Base-by-base conservation (phyloP, 2,329 filamentous ascomycete species). In the Trichoderma sp. region DNA sequence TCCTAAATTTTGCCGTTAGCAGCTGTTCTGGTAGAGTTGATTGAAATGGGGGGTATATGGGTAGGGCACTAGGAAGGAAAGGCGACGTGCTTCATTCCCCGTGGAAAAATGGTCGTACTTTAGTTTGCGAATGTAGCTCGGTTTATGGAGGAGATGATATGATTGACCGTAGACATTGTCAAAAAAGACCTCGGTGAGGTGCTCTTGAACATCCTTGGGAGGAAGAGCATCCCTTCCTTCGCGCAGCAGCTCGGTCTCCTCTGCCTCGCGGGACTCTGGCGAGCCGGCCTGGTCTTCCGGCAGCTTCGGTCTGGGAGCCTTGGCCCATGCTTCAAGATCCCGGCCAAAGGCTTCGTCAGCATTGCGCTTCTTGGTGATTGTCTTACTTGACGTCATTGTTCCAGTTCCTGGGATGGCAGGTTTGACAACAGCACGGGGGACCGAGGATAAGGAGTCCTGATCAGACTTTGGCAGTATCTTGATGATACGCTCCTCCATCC, bases 401-500 rank as follows among this genome's bases (percentile, higher is more conserved):
- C 69, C 66, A 6, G 87, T 77, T 73, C 89, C 77, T 76, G 90
- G 81, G 80, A 90, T 83, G 16, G 91, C 86, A 16, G 95, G 95
- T 76, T 95, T 97, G 39, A 98, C 92, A 7, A 93, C 86, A 13
- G 94, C 94, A 69, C 96, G 86, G 5, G 90, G 90, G 46, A 97
- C 90, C 8, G 86, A 84, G 10, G 86, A 83, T 69, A 90, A 77
- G 30, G 88, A 83, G 52, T 91, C 89, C 71, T 92, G 86, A 72
- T 96, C 94, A 52, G 93, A 87, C 77, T 95, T 97, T 0, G 96
- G 95, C 32, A 98, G 91, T 69, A 95, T 91, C 79, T 97, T 97
- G 81, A 98, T 96, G 71, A 98, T 96, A 68, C 95, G 90, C 76
- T 98, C 95, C 80, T 99, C 96, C 96, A 98, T 98, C 68, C 95